phyloP scores from a whole-genome alignment of 177 flowering plant species.

The Tripterygium wilfordii region DNA sequence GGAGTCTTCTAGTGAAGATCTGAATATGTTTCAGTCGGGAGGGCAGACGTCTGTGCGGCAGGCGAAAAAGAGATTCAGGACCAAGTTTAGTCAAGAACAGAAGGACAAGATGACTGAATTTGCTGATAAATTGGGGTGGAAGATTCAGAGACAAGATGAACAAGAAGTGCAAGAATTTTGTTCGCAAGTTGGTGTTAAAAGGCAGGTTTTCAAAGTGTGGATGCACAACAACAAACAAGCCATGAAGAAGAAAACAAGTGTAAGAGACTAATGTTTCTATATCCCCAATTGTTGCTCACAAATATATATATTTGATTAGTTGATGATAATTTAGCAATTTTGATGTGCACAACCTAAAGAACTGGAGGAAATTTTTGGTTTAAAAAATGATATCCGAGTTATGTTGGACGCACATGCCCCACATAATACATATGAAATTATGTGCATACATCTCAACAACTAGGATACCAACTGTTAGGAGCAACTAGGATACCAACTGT shows the following conservation, averaged over 20 bases:
- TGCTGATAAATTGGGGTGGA: constrained; percentile 70
- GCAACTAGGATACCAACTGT: too few species aligned
- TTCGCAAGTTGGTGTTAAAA: constrained; percentile 41
- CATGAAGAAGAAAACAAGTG: constrained; percentile 40
- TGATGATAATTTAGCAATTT: background rate
- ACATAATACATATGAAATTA: too few species aligned
- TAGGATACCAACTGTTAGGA: too few species aligned
- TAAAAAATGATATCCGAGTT: too few species aligned
- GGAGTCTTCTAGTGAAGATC: constrained; percentile 69
- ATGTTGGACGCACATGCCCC: too few species aligned
- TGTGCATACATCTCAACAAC: too few species aligned
- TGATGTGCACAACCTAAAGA: background rate
- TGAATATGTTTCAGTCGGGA: constrained; percentile 21
- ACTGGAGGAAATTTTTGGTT: too few species aligned
- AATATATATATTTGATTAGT: background rate
- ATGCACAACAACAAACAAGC: constrained; percentile 76
- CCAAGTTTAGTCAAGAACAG: constrained; percentile 56
- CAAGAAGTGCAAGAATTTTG: constrained; percentile 49
- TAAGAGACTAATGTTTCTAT: constrained; percentile 9
- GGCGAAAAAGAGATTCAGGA: constrained; percentile 56
- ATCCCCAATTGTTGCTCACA: background rate
- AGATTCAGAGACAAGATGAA: constrained; percentile 56
- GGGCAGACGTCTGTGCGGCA: constrained; percentile 6
- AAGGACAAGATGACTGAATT: constrained; percentile 63
- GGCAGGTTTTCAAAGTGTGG: constrained; percentile 73